These are phyloP conservation scores for Geotrichum australiense DNA, from an alignment of 1,139 yeast genomes.

Conservation along the genomic window DNA sequence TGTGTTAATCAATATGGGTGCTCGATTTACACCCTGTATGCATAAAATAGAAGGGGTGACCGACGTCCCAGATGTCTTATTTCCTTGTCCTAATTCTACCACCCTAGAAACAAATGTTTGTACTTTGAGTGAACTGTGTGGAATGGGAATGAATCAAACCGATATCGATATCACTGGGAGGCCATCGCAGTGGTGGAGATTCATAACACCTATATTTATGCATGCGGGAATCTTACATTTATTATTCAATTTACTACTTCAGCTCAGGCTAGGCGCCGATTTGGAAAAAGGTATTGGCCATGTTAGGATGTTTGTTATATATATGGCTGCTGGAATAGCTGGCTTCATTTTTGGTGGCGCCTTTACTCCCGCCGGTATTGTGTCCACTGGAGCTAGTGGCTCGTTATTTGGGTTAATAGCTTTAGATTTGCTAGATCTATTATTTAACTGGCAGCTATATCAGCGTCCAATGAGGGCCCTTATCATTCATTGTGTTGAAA, in stretches of 20 bases:
- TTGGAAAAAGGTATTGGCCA: constrained; percentile 57
- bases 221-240: constrained; percentile 74
- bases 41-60: constrained; percentile 47
- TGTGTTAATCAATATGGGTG: constrained; percentile 61
- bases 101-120: constrained; percentile 49
- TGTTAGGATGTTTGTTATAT: constrained; percentile 49
- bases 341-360: constrained; percentile 70
- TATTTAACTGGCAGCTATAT: constrained; percentile 49
- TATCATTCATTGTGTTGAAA: constrained; percentile 47
- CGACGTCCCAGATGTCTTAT: constrained; percentile 37
- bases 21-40: constrained; percentile 71
- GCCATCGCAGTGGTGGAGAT: constrained; percentile 60
- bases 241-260: constrained; percentile 55
- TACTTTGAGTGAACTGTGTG: constrained; percentile 52
- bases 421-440: constrained; percentile 50
- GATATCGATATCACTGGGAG: constrained; percentile 10
- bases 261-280: constrained; percentile 54
- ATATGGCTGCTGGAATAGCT: constrained; percentile 55
- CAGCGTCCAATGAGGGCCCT: constrained; percentile 39
- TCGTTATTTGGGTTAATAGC: constrained; percentile 66
- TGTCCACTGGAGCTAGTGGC: constrained; percentile 73
- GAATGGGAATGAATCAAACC: constrained; percentile 44
- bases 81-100: constrained; percentile 72
- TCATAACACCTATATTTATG: constrained; percentile 63
- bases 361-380: constrained; percentile 62